These are phyloP conservation scores for Tinospora cordifolia DNA, from an alignment of 164 flowering plant genomes.

Conservation along the genomic window DNA sequence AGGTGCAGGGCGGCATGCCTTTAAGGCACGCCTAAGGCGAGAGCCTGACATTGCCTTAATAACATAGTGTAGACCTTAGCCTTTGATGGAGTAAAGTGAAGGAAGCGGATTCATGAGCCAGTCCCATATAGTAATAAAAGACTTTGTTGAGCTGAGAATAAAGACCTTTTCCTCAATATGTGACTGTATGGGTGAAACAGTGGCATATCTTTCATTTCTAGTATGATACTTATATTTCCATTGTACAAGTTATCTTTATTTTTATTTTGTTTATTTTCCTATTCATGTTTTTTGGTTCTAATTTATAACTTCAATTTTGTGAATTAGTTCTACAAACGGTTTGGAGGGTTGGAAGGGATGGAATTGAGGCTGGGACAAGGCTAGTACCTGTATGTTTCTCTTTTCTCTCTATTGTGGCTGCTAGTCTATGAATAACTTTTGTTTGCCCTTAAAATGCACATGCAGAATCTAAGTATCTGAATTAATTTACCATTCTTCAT, in stretches of 20 bases:
- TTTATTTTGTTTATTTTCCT: neutral
- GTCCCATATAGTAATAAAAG: too few relatives aligned
- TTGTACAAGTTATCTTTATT: neutral
- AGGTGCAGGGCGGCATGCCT: too few relatives aligned
- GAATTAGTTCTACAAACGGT: conserved; percentile 57
- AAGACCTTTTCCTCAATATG: too few relatives aligned
- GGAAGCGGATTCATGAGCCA: too few relatives aligned
- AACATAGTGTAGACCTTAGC: too few relatives aligned
- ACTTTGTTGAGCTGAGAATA: too few relatives aligned
- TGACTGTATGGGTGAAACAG: too few relatives aligned
- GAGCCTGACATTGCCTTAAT: too few relatives aligned
- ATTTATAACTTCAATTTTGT: conserved; percentile 11
- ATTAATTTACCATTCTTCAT: conserved; percentile 12
- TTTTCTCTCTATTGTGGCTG: neutral
- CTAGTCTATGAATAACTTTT: neutral
- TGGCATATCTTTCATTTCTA: too few relatives aligned
- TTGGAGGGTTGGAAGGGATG: conserved; percentile 78
- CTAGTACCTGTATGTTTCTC: conserved; percentile 73
- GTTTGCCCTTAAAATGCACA: neutral
- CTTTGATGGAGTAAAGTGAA: too few relatives aligned
- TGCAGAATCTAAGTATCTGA: neutral
- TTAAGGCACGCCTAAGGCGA: too few relatives aligned
- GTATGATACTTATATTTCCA: too few relatives aligned
- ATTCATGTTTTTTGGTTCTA: conserved; percentile 12
- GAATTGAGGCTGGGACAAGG: conserved; percentile 78